Conservation (phyloP, 169 alveolate genomes). For the Plasmodium gallinaceum region DNA sequence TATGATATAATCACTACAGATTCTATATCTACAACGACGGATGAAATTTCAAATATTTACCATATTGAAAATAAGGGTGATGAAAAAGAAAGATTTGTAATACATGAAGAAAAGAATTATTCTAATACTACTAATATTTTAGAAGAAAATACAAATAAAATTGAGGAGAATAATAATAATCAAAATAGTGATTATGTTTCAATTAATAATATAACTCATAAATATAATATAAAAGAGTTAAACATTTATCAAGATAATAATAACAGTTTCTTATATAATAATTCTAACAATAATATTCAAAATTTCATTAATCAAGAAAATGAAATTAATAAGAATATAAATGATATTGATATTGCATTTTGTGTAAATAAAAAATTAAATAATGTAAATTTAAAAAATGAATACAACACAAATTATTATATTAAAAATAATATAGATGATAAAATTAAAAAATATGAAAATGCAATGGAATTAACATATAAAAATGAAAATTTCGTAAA, state of each 20-base stretch:
- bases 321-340: neutral
- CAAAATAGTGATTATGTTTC: neutral
- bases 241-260: neutral
- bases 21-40: conserved; percentile 40
- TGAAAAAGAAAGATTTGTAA: neutral
- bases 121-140: neutral
- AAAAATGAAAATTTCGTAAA: neutral
- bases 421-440: neutral
- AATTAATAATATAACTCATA: neutral
- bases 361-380: neutral
- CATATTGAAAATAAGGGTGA: conserved; percentile 23
- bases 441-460: neutral
- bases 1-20: conserved; percentile 21
- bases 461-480: neutral
- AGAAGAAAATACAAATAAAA: neutral
- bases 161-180: neutral
- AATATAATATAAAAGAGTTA: neutral
- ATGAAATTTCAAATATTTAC: conserved; percentile 19
- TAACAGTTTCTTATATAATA: neutral
- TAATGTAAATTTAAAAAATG: neutral
- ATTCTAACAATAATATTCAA: neutral
- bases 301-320: neutral
- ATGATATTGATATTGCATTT: neutral
- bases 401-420: neutral
- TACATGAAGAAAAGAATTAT: neutral